Evolutionary conservation across 163 green algal species (phyloP).

Genomic region (Dunaliella salina): DNA sequence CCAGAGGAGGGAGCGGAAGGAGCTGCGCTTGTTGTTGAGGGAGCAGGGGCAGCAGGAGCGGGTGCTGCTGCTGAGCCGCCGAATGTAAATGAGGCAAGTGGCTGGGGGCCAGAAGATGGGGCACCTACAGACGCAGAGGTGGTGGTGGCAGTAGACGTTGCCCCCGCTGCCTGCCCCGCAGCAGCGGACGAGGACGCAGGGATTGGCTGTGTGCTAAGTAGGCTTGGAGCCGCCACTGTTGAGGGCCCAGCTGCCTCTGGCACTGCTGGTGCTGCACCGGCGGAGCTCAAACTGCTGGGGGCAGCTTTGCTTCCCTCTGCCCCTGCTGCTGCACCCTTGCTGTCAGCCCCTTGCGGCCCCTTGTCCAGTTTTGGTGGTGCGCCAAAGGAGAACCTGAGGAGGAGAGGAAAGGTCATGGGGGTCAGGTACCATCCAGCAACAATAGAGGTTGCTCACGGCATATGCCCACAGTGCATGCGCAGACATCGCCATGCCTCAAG

Average conservation of each 20-base stretch:
- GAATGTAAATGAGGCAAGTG: not conserved
- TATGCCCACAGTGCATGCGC: not conserved
- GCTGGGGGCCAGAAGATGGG: not conserved
- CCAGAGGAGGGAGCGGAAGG: not conserved
- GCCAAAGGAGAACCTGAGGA: not conserved
- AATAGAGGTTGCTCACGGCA: not conserved
- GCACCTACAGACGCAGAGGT: not conserved
- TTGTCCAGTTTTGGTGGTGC: not conserved
- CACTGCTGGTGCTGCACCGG: no score
- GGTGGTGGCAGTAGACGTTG: not conserved
- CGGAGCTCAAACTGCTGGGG: not conserved
- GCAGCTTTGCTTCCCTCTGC: not conserved
- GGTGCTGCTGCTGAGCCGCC: not conserved
- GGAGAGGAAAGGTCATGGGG: not conserved
- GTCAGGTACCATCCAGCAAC: not conserved
- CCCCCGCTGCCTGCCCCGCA: not conserved
- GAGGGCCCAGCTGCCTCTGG: no score
- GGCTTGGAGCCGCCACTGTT: no score
- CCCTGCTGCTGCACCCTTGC: not conserved
- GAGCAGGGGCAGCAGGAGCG: not conserved
- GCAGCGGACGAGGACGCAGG: no score
- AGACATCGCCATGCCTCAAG: not conserved
- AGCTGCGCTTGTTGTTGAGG: not conserved
- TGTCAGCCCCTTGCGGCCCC: not conserved
- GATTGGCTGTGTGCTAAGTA: no score